A percentile compares a stretch with the other conserved stretches of the same genome.
phyloP scores from a whole-genome alignment of 1,284 basidiomycete genomes.

The Ustilago curta region DNA sequence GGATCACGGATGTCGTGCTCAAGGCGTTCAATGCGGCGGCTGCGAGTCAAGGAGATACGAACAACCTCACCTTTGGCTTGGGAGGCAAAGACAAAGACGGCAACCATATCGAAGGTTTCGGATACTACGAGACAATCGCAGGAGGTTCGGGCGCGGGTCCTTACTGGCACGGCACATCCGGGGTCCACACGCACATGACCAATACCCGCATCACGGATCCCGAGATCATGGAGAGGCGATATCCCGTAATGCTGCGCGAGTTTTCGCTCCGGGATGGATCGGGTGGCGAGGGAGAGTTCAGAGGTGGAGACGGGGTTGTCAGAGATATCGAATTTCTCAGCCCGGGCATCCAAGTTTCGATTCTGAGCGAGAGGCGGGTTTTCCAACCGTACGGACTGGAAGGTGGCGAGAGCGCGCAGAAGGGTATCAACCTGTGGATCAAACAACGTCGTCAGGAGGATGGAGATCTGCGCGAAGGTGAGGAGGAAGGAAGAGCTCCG shows the following conservation, averaged over 20 bases:
- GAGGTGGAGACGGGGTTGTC: slow-evolving; percentile 87
- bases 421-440: slow-evolving; percentile 90
- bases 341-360: slow-evolving; percentile 81
- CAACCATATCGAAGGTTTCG: slow-evolving; percentile 82
- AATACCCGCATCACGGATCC: slow-evolving; percentile 84
- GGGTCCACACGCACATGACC: slow-evolving; percentile 79
- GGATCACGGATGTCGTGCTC: slow-evolving; percentile 93
- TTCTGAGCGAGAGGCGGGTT: slow-evolving; percentile 87
- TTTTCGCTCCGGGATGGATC: slow-evolving; percentile 84
- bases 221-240: slow-evolving; percentile 89
- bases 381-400: slow-evolving; percentile 89
- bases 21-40: slow-evolving; percentile 93
- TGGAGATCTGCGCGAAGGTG: slow-evolving; percentile 73
- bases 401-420: slow-evolving; percentile 81
- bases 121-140: slow-evolving; percentile 96
- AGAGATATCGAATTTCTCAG: slow-evolving; percentile 89
- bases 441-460: slow-evolving; percentile 80
- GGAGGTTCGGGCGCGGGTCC: slow-evolving; percentile 92
- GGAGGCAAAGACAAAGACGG: slow-evolving; percentile 87
- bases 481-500: slow-evolving; percentile 53
- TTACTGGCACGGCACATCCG: slow-evolving; percentile 80
- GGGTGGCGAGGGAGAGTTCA: slow-evolving; percentile 81
- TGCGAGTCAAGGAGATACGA: slow-evolving; percentile 89
- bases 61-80: slow-evolving; percentile 89
- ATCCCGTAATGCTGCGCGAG: slow-evolving; percentile 84